Base-by-base conservation (phyloP, 441 rosid genomes). In the Flueggea neowawraea region DNA sequence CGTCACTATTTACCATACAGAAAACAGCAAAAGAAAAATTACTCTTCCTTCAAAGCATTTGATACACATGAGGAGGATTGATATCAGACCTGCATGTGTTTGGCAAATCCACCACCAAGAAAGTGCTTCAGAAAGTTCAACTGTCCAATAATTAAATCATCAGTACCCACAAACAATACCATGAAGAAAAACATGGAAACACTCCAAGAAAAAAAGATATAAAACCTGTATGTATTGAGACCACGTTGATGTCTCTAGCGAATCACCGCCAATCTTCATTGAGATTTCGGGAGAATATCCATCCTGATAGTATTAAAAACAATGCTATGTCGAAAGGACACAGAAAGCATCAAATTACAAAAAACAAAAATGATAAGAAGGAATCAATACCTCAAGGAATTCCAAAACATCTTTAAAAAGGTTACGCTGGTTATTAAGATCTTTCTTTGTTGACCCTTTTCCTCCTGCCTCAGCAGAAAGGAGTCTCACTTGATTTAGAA, bases 391-490 rank as follows among this genome's bases (percentile, higher is more conserved):
- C 98, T 90, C 97, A 54, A 95, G 82, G 75, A 76, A 86, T 59
- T 90, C 96, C 64, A 85, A 63, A 16, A 95, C 69, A 71, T 90
- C 96, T 80, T 76, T 89, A 65, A 95, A 95, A 64, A 88, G 68
- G 75, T 87, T 90, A 13, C 97, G 73, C 76, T 95, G 98, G 69
- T 71, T 83, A 75, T 71, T 88, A 47, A 95, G 98, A 74, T 88
- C 95, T 76, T 92, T 91, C 88, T 95, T 92, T 17, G 83, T 75
- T 32, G 98, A 88, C 68, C 99, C 98, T 77, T 90, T 95, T 63
- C 97, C 98, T 49, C 86, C 96, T 13, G 99, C 99, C 82, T 92
- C 99, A 16, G 67, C 74, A 66, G 97, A 78, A 52, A 92, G 97
- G 72, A 65, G 68, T 75, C 85, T 82, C 58, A 87, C 90, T 80